Evolutionary conservation across 2,329 filamentous ascomycete species (phyloP), one percentile per base, ranked within the genome.

Genomic region (Trichoderma citrinoviride): DNA sequence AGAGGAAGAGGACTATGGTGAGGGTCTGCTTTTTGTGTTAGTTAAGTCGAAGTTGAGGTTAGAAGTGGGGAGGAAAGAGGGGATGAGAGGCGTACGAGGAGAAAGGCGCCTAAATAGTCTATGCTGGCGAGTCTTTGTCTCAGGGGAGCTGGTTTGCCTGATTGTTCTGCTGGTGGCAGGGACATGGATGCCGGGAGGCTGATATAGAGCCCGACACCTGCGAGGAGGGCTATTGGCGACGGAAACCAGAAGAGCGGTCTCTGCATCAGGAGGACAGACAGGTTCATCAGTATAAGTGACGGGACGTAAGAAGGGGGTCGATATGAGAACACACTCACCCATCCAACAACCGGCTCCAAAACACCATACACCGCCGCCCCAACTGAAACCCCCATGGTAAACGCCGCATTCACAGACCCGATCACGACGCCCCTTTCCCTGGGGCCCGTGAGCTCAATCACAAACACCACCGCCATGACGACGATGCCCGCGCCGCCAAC

Each of bases 221-320:
- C 84, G 1, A 87, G 43, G 2, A 92, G 67, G 5, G 84, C 81
- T 2, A 90, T 70, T 0, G 91, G 90, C 1, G 86, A 82, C 74
- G 96, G 92, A 3, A 87, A 76, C 79, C 87, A 88, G 74, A 95
- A 95, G 1, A 96, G 77, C 5, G 86, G 81, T 69, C 91, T 83
- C 90, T 90, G 37, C 8, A 57, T 3, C 8, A 41, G n/a, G 5
- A 43, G 14, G 10, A 17, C 40, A 29, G 4, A 14, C 8, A 19
- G 23, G 3, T 27, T 25, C 10, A 17, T 27, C n/a, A 23, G 27
- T 40, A 15, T 17, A 3, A 41, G 7, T 27, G 14, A 4, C n/a
- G n/a, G n/a, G n/a, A n/a, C n/a, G n/a, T n/a, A 29, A 29, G 17
- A 52, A 29, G 1, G 1, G 25, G 44, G 4, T 23, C 1, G 1